Evolutionary conservation across 805 yeast genomes (phyloP).

Genomic region (Saturnispora bothae): DNA sequence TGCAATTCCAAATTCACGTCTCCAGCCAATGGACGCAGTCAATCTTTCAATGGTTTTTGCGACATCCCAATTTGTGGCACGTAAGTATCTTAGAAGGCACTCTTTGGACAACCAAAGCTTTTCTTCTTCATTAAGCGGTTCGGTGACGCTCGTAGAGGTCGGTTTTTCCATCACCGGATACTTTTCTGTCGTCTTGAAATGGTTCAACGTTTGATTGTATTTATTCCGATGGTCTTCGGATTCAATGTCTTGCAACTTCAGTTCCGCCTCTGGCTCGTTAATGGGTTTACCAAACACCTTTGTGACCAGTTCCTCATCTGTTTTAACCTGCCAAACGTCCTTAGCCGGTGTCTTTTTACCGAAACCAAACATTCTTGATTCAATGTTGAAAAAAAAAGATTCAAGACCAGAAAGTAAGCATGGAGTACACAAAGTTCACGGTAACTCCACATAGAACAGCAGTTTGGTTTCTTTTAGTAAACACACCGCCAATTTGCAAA

Average conservation of each 20-base stretch:
- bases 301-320: conserved; percentile 15
- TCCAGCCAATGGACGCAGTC: conserved; percentile 74
- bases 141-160: conserved; percentile 22
- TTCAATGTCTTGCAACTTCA: conserved; percentile 20
- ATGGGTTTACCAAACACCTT: conserved; percentile 49
- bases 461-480: conserved; percentile 53
- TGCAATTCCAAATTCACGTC: conserved; percentile 80
- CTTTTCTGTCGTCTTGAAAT: conserved; percentile 42
- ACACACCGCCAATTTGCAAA: conserved; percentile 43
- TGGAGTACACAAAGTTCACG: conserved; percentile 58
- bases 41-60: conserved; percentile 63
- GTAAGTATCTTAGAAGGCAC: conserved; percentile 75
- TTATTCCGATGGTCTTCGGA: conserved; percentile 44
- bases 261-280: conserved; percentile 36
- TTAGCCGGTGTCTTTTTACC: conserved; percentile 18
- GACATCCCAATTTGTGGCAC: conserved; percentile 86
- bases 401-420: conserved; percentile 22
- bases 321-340: conserved; percentile 22
- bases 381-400: too few species aligned
- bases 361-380: conserved; percentile 27
- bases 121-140: conserved; percentile 41
- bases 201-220: conserved; percentile 46
- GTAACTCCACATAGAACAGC: conserved; percentile 63
- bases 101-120: conserved; percentile 88
- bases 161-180: conserved; percentile 40